These are phyloP conservation scores for Daldinia eschscholtzii DNA, from an alignment of 2,329 filamentous ascomycete genomes.

Conservation along the genomic window DNA sequence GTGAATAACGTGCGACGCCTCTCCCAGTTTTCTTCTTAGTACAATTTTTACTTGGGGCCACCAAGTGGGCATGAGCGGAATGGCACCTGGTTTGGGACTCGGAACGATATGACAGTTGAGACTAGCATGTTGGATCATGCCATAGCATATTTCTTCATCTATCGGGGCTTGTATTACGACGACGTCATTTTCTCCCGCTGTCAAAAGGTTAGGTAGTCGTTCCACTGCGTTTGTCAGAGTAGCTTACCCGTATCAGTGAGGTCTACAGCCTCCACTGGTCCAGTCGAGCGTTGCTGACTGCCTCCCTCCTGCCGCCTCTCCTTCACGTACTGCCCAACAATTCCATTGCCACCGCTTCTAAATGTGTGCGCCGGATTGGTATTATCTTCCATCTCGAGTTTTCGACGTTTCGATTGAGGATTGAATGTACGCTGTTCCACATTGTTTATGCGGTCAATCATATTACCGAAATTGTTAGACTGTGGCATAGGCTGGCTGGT, in stretches of 20 bases:
- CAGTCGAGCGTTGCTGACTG: slow-evolving; percentile 39
- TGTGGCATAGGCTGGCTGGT: slow-evolving; percentile 35
- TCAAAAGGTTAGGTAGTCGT: slow-evolving; percentile 45
- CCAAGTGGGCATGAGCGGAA: slow-evolving; percentile 68
- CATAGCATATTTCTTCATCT: slow-evolving; percentile 83
- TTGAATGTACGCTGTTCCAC: slow-evolving; percentile 73
- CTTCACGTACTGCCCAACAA: slow-evolving; percentile 75
- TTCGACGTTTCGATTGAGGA: slow-evolving; percentile 75
- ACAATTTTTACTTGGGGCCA: slow-evolving; percentile 83
- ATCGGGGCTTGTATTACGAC: slow-evolving; percentile 69
- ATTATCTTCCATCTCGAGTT: slow-evolving; percentile 62
- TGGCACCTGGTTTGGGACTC: slow-evolving; percentile 72
- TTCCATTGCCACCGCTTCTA: slow-evolving; percentile 64
- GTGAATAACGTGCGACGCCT: slow-evolving; percentile 72
- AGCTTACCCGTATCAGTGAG: slow-evolving; percentile 64
- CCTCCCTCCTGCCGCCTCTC: slow-evolving; percentile 65
- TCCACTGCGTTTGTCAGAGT: slow-evolving; percentile 57
- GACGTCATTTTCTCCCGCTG: slow-evolving; percentile 68
- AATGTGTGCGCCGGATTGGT: slow-evolving; percentile 59
- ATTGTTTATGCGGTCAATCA: slow-evolving; percentile 83
- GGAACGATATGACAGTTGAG: slow-evolving; percentile 78
- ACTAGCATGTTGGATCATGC: slow-evolving; percentile 76
- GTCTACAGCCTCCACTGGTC: slow-evolving; percentile 65
- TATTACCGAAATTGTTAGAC: slow-evolving; percentile 63
- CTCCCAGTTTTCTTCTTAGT: slow-evolving; percentile 70